phyloP scores from a whole-genome alignment of 768 basidiomycete species.

The Mycena olivaceomarginata region DNA sequence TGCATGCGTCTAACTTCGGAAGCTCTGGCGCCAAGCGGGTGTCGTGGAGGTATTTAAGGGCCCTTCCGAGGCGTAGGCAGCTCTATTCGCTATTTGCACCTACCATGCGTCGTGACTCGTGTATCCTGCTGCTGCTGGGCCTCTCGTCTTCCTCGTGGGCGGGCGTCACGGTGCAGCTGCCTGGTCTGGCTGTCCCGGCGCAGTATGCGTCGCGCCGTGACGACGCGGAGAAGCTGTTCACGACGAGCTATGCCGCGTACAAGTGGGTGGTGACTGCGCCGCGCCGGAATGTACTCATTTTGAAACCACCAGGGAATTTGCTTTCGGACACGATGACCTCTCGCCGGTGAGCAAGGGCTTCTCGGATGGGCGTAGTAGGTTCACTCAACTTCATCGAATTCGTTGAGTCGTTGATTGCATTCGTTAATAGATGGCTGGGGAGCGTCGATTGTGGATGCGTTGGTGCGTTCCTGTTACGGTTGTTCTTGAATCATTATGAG shows the following conservation, averaged over 20 bases:
- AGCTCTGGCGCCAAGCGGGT: neutral
- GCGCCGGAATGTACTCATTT: neutral
- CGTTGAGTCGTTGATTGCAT: neutral
- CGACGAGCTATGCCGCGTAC: constrained; percentile 28
- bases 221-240: constrained; percentile 26
- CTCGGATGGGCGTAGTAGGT: constrained; percentile 33
- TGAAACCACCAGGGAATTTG: constrained; percentile 15
- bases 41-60: neutral
- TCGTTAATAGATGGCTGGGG: constrained; percentile 32
- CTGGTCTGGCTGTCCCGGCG: constrained; percentile 25
- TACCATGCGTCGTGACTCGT: neutral
- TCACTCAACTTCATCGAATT: neutral
- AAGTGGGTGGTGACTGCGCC: constrained; percentile 9
- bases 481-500: neutral
- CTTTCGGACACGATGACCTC: constrained; percentile 35
- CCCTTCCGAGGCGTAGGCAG: neutral
- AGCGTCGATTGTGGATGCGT: constrained; percentile 33
- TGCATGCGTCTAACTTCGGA: neutral
- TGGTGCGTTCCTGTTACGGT: constrained; percentile 16
- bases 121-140: constrained; percentile 7
- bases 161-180: constrained; percentile 29
- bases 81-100: neutral
- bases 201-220: constrained; percentile 11
- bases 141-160: constrained; percentile 31
- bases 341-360: constrained; percentile 26